Evolutionary conservation across 768 basidiomycete species (phyloP), one percentile per base, ranked within the genome.

Genomic region (Pisolithus albus): DNA sequence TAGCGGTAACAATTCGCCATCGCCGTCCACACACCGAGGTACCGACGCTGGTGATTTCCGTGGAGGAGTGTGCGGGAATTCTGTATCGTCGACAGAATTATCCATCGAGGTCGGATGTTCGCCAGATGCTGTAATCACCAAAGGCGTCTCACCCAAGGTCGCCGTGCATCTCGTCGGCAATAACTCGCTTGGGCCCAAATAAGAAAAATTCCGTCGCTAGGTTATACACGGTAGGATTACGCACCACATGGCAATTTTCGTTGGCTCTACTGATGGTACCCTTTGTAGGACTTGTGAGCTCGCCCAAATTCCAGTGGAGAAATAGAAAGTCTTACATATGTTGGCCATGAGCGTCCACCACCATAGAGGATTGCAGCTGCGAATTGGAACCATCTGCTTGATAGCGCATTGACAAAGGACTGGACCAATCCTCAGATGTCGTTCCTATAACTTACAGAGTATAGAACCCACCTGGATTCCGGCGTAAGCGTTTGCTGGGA

Each of bases 401-500:
- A 45, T 24, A 45, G 21, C 43, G 24, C 43, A 45, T 30, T 15
- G 26, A 26, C 15, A 45, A 26, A 24, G 43, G 43, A 45, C 43
- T 45, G n/a, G 7, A 45, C 24, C n/a, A 16, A 30, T 15, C 16
- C 21, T 16, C 24, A 24, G 24, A 26, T 18, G 28, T 28, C 8
- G n/a, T 13, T 28, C 16, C 15, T 11, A 15, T 7, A 36, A 9
- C 16, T 24, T 19, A 36, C 24, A 6, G 16, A 18, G 18, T 9
- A 13, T 18, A 11, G 37, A 13, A 26, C 56, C 46, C 49, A 69
- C 66, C 66, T 67, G 8, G 68, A 40, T n/a, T 68, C 66, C 21
- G 66, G 66, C 7, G 68, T 67, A 30, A 66, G 57, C n/a, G 68
- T 66, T 2, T 53, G 47, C 45, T 56, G 52, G 21, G 53, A 30